Evolutionary conservation across 1,139 yeast species (phyloP).

Genomic region (Scheffersomyces illinoinensis): DNA sequence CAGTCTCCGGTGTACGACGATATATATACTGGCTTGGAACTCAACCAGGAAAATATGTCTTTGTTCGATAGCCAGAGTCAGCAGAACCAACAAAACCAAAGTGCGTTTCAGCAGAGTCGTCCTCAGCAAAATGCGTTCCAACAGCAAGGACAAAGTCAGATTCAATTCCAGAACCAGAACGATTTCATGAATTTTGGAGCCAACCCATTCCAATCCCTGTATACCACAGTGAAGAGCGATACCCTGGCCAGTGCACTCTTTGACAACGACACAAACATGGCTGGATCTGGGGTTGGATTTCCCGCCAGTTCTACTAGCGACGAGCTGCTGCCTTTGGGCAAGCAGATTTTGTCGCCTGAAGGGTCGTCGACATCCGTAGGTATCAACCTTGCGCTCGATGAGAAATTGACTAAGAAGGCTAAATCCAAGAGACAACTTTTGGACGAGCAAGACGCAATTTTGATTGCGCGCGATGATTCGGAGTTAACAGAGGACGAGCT

Average conservation of each 20-base stretch:
- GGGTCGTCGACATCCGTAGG: background rate
- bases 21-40: slow-evolving; percentile 1
- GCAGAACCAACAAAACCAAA: background rate
- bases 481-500: slow-evolving; percentile 51
- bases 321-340: background rate
- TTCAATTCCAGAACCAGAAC: background rate
- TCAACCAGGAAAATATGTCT: slow-evolving; percentile 7
- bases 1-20: slow-evolving; percentile 1
- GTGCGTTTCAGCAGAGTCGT: background rate
- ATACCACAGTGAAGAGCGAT: background rate
- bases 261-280: background rate
- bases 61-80: slow-evolving; percentile 3
- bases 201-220: background rate
- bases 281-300: background rate
- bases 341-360: background rate
- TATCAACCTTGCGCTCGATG: background rate
- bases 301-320: background rate
- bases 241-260: background rate
- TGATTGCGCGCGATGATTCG: slow-evolving; percentile 41
- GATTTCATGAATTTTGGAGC: background rate
- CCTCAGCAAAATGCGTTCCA: background rate
- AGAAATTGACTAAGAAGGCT: slow-evolving; percentile 4
- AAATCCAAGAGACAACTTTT: slow-evolving; percentile 26
- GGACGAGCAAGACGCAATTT: slow-evolving; percentile 40
- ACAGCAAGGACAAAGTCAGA: background rate